Percentiles rank a stretch among this genome's conserved stretches.
Evolutionary conservation across 2,329 filamentous ascomycete genomes (phyloP).

Genomic region (Trichoderma guizhouense): DNA sequence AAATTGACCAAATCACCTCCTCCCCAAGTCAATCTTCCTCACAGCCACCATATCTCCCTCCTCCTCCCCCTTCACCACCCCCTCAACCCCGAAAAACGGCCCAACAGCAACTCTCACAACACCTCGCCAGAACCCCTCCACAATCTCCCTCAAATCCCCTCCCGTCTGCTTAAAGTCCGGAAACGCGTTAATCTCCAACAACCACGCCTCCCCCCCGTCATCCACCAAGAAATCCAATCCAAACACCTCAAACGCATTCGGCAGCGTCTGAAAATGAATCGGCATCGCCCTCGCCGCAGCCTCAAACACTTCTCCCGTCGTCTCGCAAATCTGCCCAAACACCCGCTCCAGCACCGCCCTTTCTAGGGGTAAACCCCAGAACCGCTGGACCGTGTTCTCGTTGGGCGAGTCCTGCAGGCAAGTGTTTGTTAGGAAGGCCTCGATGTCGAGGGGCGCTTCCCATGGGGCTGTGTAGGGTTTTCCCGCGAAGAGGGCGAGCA

Average conservation of each 20-base stretch:
- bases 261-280: slow-evolving; percentile 86
- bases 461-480: slow-evolving; percentile 67
- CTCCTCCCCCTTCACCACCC: slow-evolving; percentile 24
- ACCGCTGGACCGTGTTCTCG: slow-evolving; percentile 66
- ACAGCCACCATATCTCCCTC: slow-evolving; percentile 50
- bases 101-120: slow-evolving; percentile 65
- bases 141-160: slow-evolving; percentile 68
- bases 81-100: slow-evolving; percentile 58
- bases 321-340: slow-evolving; percentile 68
- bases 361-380: slow-evolving; percentile 61
- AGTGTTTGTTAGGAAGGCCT: slow-evolving; percentile 87
- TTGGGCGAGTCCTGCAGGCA: slow-evolving; percentile 69
- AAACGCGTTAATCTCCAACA: slow-evolving; percentile 93
- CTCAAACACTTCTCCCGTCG: slow-evolving; percentile 78
- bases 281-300: slow-evolving; percentile 80
- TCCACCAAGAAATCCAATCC: slow-evolving; percentile 89
- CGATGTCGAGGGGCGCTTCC: slow-evolving; percentile 51
- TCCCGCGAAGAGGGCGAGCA: slow-evolving; percentile 90
- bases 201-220: slow-evolving; percentile 57
- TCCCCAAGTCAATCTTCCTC: slow-evolving; percentile 52
- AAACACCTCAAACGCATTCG: slow-evolving; percentile 88
- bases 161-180: slow-evolving; percentile 95
- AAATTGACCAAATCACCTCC: slow-evolving; percentile 30
- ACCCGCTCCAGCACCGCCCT: slow-evolving; percentile 58
- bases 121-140: slow-evolving; percentile 73